Conservation (phyloP, 345 rosid species). For the Salix brachista region DNA sequence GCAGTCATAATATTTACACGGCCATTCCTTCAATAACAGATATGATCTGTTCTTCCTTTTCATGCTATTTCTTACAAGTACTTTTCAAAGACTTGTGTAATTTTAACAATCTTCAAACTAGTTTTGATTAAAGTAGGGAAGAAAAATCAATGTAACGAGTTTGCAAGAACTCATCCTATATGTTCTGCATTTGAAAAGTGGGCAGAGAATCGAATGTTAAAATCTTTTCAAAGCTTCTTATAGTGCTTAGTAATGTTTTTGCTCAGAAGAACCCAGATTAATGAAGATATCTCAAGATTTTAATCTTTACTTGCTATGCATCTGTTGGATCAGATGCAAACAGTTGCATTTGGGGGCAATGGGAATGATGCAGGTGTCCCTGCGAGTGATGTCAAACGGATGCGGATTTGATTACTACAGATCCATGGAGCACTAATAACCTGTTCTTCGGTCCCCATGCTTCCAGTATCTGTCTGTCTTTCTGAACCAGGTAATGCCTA, state of each 20-base stretch:
- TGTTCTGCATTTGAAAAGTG: neutral
- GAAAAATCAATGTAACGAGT: neutral
- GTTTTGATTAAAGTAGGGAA: neutral
- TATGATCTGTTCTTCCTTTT: neutral
- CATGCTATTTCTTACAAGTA: neutral
- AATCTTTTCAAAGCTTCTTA: neutral
- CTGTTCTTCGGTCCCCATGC: neutral
- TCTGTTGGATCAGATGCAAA: conserved; percentile 39
- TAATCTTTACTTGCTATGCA: neutral
- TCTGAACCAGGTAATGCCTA: neutral
- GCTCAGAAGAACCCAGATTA: neutral
- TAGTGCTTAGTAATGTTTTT: neutral
- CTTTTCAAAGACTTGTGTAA: neutral
- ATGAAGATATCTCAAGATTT: neutral
- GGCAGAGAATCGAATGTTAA: neutral
- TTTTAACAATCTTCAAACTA: neutral
- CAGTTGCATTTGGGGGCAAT: conserved; percentile 36
- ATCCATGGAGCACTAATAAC: neutral
- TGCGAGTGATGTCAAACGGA: conserved; percentile 59
- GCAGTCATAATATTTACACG: neutral
- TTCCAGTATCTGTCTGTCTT: neutral
- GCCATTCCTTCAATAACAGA: neutral
- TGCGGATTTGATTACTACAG: conserved; percentile 36
- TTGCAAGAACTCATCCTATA: neutral
- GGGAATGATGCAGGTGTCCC: conserved; percentile 72